Base-by-base conservation (phyloP, 257 asterid species). In the Datura wrightii region DNA sequence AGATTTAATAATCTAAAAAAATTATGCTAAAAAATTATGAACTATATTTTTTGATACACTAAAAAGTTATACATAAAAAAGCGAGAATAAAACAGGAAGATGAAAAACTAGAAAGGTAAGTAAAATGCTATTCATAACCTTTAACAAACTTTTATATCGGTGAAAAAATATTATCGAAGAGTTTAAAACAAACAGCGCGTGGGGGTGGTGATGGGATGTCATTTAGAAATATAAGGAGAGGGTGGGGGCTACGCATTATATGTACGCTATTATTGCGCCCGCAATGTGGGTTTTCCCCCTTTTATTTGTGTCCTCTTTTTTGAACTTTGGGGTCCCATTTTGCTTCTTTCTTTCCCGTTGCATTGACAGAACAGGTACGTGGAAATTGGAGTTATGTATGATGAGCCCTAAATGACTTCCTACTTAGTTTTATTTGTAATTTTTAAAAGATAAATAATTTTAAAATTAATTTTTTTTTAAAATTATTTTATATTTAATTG, bases 221-320 rank as follows among this genome's bases (percentile, higher is more conserved):
- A 44, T 46, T 46, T 14, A 84, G 60, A 52, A 84, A 36, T 79
- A 50, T 53, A 16, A 63, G 86, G 83, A 74, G 58, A 5, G 42
- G 9, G 8, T 31, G 84, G 82, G 80, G 53, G 60, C 76, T 48
- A 85, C 54, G n/a, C 76, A 39, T 55, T 66, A n/a, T 48, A 55
- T 42, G 34, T 46, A 15, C 84, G 37, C 50, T 79, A 41, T 66
- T 79, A 79, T 79, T 65, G 42, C 80, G 41, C 50, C 62, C 81
- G 39, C 72, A 85, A 59, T 79, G 16, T 9, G 56, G n/a, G 4
- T 31, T 58, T 46, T 16, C 31, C 31, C 78, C 18, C 24, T 82
- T 34, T 34, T 37, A 24, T 69, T 31, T 52, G 5, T n/a, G 14
- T 39, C 44, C 36, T 42, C 6, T 6, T 60, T 34, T 15, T 37